Percentiles rank a stretch among this genome's conserved stretches.
Conservation (phyloP, 352 stramenopile species). For the Pythium rishiriense region DNA sequence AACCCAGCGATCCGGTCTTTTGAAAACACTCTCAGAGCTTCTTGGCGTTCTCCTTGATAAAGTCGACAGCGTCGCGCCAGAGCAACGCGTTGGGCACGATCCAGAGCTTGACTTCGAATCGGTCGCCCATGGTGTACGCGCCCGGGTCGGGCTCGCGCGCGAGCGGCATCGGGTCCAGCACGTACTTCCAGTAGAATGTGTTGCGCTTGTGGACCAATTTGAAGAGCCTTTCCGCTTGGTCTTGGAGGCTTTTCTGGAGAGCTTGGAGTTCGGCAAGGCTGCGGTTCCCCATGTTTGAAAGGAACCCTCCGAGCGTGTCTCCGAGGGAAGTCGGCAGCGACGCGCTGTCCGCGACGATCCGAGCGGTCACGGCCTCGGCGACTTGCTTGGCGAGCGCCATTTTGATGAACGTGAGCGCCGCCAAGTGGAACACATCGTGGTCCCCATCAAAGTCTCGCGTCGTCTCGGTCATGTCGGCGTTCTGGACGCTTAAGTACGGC, state of each 20-base stretch:
- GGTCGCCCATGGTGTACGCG: constrained; percentile 1
- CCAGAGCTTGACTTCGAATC: constrained; percentile 16
- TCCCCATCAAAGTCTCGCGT: not conserved
- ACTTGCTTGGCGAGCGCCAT: constrained; percentile 1
- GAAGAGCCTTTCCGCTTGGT: not conserved
- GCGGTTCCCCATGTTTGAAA: not conserved
- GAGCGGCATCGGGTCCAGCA: constrained; percentile 11
- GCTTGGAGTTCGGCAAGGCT: not conserved
- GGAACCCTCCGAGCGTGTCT: not conserved
- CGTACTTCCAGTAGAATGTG: constrained; percentile 8
- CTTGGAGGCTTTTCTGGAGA: constrained; percentile 2
- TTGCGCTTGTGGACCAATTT: not conserved
- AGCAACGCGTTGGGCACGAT: constrained; percentile 14
- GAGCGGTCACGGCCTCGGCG: not conserved
- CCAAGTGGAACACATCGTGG: constrained; percentile 4
- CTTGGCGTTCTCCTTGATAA: constrained; percentile 14
- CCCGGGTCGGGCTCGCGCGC: not conserved
- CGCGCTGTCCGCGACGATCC: not conserved
- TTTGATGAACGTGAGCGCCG: constrained; percentile 17
- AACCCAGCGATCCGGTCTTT: too few species aligned
- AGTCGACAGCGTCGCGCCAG: constrained; percentile 5
- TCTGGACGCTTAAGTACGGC: constrained; percentile 8
- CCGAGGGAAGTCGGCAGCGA: not conserved
- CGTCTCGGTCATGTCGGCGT: constrained; percentile 19
- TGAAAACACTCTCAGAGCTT: not conserved